Evolutionary conservation across 352 stramenopile species (phyloP).

Genomic region (Phytophthora agathidicida): DNA sequence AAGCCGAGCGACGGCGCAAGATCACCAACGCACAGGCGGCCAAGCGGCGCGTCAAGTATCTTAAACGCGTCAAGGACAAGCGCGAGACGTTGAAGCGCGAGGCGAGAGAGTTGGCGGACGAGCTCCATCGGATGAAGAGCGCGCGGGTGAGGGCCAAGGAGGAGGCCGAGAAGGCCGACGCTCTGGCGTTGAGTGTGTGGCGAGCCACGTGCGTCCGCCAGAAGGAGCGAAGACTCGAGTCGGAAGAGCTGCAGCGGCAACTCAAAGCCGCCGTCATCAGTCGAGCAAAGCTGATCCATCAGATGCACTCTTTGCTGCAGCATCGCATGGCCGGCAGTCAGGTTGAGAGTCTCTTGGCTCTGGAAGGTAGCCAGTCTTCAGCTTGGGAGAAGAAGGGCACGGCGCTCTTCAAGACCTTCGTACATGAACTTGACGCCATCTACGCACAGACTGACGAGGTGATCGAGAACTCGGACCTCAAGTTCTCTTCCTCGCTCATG

Average conservation of each 20-base stretch:
- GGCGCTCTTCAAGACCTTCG: conserved; percentile 36
- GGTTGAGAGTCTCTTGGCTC: conserved; percentile 14
- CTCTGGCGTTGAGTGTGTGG: conserved; percentile 19
- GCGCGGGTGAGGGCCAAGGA: conserved; percentile 15
- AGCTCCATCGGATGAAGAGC: conserved; percentile 10
- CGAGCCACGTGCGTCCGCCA: conserved; percentile 25
- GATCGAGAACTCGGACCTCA: conserved; percentile 18
- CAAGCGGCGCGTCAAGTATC: conserved; percentile 31
- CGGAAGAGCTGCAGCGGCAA: conserved; percentile 26
- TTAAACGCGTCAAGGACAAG: conserved; percentile 32
- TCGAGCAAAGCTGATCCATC: conserved; percentile 27
- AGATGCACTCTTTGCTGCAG: conserved; percentile 33
- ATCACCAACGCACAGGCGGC: conserved; percentile 33
- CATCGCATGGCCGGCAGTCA: conserved; percentile 17
- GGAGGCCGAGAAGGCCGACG: conserved; percentile 21
- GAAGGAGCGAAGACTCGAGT: conserved; percentile 28
- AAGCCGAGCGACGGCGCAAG: conserved; percentile 24
- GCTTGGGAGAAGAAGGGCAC: conserved; percentile 22
- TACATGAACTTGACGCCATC: conserved; percentile 33
- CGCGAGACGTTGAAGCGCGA: conserved; percentile 19
- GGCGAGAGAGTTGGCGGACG: conserved; percentile 1
- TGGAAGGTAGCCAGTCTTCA: conserved; percentile 5
- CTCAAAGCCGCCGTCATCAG: conserved; percentile 29
- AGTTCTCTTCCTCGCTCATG: conserved; percentile 24
- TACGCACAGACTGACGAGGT: conserved; percentile 34